These are phyloP conservation scores for Colletotrichum horii DNA, from an alignment of 2,329 filamentous ascomycete genomes.

Conservation along the genomic window DNA sequence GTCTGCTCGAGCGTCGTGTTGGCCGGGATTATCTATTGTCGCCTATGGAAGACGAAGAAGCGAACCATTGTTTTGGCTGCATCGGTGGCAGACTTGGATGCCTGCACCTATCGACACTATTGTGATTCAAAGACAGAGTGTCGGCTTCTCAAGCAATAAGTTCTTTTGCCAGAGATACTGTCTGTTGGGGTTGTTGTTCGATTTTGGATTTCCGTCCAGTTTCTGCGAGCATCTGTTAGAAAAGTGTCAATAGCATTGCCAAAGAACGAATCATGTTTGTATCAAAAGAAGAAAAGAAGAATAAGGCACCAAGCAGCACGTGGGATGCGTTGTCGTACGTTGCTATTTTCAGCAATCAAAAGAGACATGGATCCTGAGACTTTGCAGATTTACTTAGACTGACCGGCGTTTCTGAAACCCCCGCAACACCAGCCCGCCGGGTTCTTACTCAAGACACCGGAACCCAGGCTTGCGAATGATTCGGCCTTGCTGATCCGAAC, in stretches of 20 bases:
- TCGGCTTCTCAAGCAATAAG: too few species aligned
- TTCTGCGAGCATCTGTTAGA: not conserved
- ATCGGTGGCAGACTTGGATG: not conserved
- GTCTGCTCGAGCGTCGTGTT: not conserved
- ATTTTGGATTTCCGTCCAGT: not conserved
- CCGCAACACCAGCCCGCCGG: constrained; percentile 7
- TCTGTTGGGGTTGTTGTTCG: not conserved
- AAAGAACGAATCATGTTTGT: not conserved
- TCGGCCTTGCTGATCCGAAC: not conserved
- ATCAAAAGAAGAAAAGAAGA: not conserved
- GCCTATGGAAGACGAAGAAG: not conserved
- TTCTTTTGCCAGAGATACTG: too few species aligned
- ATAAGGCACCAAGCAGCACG: not conserved
- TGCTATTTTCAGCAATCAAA: not conserved
- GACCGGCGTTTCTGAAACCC: constrained; percentile 11
- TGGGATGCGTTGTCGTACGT: not conserved
- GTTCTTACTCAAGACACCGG: constrained; percentile 6
- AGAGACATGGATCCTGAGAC: not conserved
- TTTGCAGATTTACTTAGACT: not conserved
- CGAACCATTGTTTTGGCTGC: not conserved
- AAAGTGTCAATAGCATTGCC: too few species aligned
- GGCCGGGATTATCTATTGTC: not conserved
- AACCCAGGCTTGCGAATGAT: not conserved
- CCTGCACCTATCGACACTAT: not conserved
- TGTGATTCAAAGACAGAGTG: too few species aligned